Conservation (phyloP, 306 rosid species). For the Malus sylvestris region DNA sequence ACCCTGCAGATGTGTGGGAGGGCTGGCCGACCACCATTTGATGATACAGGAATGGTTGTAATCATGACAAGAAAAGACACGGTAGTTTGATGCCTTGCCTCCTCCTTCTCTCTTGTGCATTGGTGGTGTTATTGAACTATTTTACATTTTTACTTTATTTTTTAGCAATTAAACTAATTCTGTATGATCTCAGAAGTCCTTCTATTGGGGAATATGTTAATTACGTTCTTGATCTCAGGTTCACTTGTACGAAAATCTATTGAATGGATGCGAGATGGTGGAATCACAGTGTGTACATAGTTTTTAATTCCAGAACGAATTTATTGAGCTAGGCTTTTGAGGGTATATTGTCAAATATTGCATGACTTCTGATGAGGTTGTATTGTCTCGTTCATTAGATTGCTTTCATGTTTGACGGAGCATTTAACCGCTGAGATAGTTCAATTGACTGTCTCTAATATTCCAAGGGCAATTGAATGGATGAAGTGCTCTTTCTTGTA, state of each 20-base stretch:
- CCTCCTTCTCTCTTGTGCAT: background rate
- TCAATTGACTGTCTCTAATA: constrained; percentile 81
- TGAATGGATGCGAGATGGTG: constrained; percentile 91
- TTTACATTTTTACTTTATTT: background rate
- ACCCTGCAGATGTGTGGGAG: constrained; percentile 82
- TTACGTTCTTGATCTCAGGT: constrained; percentile 45
- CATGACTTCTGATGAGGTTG: constrained; percentile 18
- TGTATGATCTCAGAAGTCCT: background rate
- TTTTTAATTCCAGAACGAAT: constrained; percentile 10
- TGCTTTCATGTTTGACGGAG: constrained; percentile 84
- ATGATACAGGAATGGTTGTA: constrained; percentile 93
- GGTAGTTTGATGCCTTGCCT: constrained; percentile 36
- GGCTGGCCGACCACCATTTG: constrained; percentile 98
- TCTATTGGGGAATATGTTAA: constrained; percentile 1
- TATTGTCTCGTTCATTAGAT: constrained; percentile 35
- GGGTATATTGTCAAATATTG: background rate
- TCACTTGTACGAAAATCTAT: constrained; percentile 87
- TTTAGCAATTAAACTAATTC: background rate
- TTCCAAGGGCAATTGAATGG: constrained; percentile 94
- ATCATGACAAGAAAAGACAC: constrained; percentile 98
- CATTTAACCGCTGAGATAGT: constrained; percentile 96
- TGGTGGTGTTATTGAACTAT: background rate
- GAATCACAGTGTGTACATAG: constrained; percentile 77
- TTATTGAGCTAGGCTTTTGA: constrained; percentile 9
- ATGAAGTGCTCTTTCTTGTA: constrained; percentile 80